phyloP scores from a whole-genome alignment of 805 yeast species.

The Pichia eremophila region DNA sequence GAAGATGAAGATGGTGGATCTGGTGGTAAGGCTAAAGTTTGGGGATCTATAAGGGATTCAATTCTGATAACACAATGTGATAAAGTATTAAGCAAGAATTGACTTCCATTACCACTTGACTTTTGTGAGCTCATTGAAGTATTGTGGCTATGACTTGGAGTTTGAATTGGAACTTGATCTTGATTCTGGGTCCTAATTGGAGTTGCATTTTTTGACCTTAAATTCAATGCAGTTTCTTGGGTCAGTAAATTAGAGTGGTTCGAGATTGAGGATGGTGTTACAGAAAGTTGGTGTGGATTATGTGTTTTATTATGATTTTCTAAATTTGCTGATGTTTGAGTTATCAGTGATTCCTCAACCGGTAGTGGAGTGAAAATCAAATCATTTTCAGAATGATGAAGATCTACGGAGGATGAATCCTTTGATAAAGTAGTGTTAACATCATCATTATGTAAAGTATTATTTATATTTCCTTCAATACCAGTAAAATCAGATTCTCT shows the following conservation, averaged over 20 bases:
- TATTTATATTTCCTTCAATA: background rate
- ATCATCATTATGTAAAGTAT: background rate
- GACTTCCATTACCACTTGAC: conserved; percentile 9
- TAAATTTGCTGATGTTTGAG: background rate
- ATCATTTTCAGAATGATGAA: background rate
- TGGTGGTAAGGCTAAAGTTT: conserved; percentile 11
- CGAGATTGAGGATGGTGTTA: background rate
- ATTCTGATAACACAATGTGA: conserved; percentile 24
- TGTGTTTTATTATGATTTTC: background rate
- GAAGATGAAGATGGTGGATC: conserved; percentile 12
- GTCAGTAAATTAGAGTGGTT: background rate
- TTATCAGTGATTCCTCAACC: background rate
- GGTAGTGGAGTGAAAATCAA: background rate
- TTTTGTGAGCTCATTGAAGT: background rate
- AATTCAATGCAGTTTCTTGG: background rate
- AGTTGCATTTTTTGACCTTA: background rate
- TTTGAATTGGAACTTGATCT: background rate
- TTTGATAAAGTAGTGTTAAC: background rate
- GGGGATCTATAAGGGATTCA: conserved; percentile 23
- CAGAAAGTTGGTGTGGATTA: background rate
- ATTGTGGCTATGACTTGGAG: background rate
- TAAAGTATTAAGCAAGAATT: conserved; percentile 22
- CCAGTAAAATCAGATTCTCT: background rate
- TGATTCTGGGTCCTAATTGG: background rate
- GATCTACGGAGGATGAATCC: background rate